Base-by-base conservation (phyloP, 495 filamentous ascomycete genomes). In the Xylaria telfairii region DNA sequence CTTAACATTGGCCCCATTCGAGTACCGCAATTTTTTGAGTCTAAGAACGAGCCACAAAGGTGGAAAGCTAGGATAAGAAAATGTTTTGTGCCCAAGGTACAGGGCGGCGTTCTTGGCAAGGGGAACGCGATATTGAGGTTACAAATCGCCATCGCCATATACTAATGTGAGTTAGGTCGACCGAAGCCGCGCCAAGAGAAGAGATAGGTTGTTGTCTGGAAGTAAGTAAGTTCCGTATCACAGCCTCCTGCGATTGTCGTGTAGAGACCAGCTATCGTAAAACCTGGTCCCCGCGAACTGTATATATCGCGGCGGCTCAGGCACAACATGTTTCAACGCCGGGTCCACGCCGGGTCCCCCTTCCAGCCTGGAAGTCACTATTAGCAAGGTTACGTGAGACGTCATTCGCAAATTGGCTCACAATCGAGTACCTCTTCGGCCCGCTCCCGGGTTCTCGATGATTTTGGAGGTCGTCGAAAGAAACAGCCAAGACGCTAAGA, bases 401-500 rank as follows among this genome's bases (percentile, higher is more conserved):
- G 47, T 13, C 21, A 47, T 54, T 8, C 13, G 13, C 10, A 46
- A 32, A 34, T 26, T 64, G 24, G 41, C 61, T 64, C 10, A 30
- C 13, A n/a, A 30, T 3, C 19, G 56, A n/a, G 56, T 19, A 37
- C 56, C 9, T 15, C 9, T 62, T 64, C 34, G 59, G 41, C 24
- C 21, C 41, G 37, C 4, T 46, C 12, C 39, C 47, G 15, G 3
- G 21, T 44, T 32, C 13, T 26, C 28, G 30, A 54, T 53, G 47
- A 54, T 54, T 42, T 26, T 8, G 28, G 46, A 53, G 64, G 64
- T 66, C 47, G 64, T 66, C 12, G 47, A 66, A 53, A 53, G 32
- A 66, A 41, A 54, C 19, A 10, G 64, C 64, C 64, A 66, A 66
- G 47, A 32, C 5, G 47, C 32, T n/a, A 51, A 37, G 65, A n/a